Evolutionary conservation across 164 flowering plant species (phyloP), one percentile per base, ranked within the genome.

Genomic region (Tinospora cordifolia): DNA sequence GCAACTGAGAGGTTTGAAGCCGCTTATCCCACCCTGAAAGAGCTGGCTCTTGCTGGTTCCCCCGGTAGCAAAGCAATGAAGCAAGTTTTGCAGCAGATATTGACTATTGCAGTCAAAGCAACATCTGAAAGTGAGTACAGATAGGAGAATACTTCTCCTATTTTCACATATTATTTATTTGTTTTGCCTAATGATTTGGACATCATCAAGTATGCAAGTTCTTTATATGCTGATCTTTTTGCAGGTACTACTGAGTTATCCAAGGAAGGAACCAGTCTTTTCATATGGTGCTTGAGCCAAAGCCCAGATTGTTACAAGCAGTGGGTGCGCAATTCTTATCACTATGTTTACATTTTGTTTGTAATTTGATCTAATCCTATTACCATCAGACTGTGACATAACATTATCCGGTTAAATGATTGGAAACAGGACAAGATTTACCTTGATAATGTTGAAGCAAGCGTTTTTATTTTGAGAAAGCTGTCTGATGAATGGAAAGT

Each of bases 1-100:
- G 97, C 96, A 41, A 91, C 97, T 60, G 98, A 93, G 72, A 87
- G 98, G 80, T 91, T 93, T 79, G 95, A 90, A 73, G 93, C 88
- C 30, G 72, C 83, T 19, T 93, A 91, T 77, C 98, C 97, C 34
- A 76, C 79, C 62, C 77, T 91, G 5, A 91, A 89, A 74, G 97
- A 91, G 76, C 83, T 93, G 46, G 88, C 97, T 26, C 89, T 93
- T 72, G 88, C 93, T 75, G 97, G 96, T 70, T 44, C 86, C 65
- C 80, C 87, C 66, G 96, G 97, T 74, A 90, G 91, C 81, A 91
- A 91, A 77, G 90, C 90, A 63, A 86, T 87, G 90, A 93, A 85
- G 70, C 97, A 88, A 83, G 85, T 82, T 58, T 77, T 90, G 11
- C 91, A 78, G 76, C 95, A 91, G 77, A 83, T 90, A 54, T 76